Evolutionary conservation across 345 rosid species (phyloP), one percentile per base, ranked within the genome.

Genomic region (Linum trigynum): DNA sequence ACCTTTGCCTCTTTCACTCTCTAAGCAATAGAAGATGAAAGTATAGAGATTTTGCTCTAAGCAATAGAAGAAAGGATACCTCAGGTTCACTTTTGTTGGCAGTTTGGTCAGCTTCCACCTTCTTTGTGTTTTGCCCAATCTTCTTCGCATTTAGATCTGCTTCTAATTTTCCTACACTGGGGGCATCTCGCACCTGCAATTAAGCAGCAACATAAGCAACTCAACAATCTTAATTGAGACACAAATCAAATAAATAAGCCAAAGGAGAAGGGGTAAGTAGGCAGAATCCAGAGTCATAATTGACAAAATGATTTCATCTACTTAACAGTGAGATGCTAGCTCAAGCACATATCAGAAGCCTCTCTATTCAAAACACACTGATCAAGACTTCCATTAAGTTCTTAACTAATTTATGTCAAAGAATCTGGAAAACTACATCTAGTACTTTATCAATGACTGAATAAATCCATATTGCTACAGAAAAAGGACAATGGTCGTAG

Each of bases 61-160:
- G 32, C 41, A 63, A 12, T 12, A 11, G 6, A 17, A 43, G 73
- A 63, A 11, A 37, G 60, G 55, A 53, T 77, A 91, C 94, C 77
- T 45, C 77, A 43, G 76, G 62, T 70, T 85, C 90, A 72, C 65
- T 39, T 69, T 81, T 82, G 75, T 81, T 84, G 38, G 57, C 45
- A 69, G 56, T 72, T 1, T 69, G 55, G 39, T 75, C 79, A 5
- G 71, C 76, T 68, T 80, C 82, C 35, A 81, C 55, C 74, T 84
- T 85, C 76, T 80, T 82, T 66, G 69, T 62, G 75, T 51, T 63
- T 65, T 82, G 84, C 12, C 48, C 65, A 40, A 61, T 67, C 66
- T 71, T 82, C 69, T 82, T 89, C 36, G 77, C 66, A 74, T 68
- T 82, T 53, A 81, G 42, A 63, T 77, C 85, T 57, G 68, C 79